Evolutionary conservation across 805 yeast species (phyloP), one percentile per base, ranked within the genome.

Genomic region (Monosporozyma servazzii): DNA sequence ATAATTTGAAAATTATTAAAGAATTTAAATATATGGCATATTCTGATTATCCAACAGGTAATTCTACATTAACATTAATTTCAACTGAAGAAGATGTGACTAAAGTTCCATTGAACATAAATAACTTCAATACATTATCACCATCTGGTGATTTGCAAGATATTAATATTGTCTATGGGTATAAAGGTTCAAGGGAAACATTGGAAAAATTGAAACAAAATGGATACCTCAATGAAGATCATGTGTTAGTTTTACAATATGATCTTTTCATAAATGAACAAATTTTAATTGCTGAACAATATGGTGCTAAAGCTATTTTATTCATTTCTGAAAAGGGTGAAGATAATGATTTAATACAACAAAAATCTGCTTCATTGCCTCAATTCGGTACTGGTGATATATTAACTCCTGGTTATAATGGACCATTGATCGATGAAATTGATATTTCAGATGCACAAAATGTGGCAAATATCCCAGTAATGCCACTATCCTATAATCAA

Each of bases 401-500:
- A 3, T 63, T 86, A 36, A 76, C 86, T 2, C 95, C 96, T 0
- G 96, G 95, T 1, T 81, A 84, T 82, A 48, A 53, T 23, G 64
- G 64, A 4, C 73, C 83, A 0, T 70, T 78, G 21, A 69, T 69
- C 40, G 71, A 71, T 15, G 71, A 73, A 51, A 61, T 71, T 17
- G 68, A 66, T 13, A 70, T 80, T 69, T 66, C 71, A 5, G 69
- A 77, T 15, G 77, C 86, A 0, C 63, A 63, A 5, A 71, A 78
- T 40, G 72, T 86, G 2, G 86, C 95, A 1, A 75, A 80, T 17
- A 79, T 91, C 4, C 95, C 96, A 1, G 75, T 86, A 7, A 71
- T 87, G 0, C 90, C 96, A 0, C 70, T 89, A 8, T 83, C 96
- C 0, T 82, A 84, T 80, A 73, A 74, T 42, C 95, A 88, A 60